Conservation (phyloP, 116 monocot genomes). For the Zostera marina region DNA sequence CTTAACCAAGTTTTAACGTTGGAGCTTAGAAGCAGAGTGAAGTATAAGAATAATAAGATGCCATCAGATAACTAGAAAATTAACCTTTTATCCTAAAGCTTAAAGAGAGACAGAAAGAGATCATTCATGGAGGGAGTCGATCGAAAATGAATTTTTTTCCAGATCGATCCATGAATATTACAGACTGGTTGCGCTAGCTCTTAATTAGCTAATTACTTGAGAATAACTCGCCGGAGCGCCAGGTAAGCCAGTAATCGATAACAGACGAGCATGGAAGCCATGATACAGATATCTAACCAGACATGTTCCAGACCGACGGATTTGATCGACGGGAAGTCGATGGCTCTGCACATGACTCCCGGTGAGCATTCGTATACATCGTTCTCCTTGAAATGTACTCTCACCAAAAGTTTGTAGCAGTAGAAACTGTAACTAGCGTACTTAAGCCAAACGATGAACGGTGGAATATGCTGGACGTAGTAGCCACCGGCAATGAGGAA, state of each 20-base stretch:
- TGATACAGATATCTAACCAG: slow-evolving; percentile 68
- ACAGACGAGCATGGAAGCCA: slow-evolving; percentile 63
- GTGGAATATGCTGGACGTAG: slow-evolving; percentile 81
- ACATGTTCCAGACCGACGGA: slow-evolving; percentile 46
- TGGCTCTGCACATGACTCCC: slow-evolving; percentile 33
- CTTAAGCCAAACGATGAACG: slow-evolving; percentile 78
- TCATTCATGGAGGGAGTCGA: too few species aligned
- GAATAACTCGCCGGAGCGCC: slow-evolving; percentile 22
- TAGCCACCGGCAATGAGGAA: slow-evolving; percentile 90
- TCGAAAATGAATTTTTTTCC: background rate
- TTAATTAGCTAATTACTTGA: slow-evolving; percentile 2
- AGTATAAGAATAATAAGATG: too few species aligned
- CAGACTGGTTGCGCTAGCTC: too few species aligned
- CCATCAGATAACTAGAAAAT: too few species aligned
- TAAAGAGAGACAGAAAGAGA: too few species aligned
- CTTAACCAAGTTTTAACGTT: too few species aligned
- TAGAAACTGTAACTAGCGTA: slow-evolving; percentile 89
- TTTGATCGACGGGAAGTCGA: slow-evolving; percentile 53
- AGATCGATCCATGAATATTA: background rate
- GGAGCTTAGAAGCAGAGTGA: too few species aligned
- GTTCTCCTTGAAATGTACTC: slow-evolving; percentile 34
- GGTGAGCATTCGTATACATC: slow-evolving; percentile 43
- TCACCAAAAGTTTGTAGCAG: slow-evolving; percentile 78
- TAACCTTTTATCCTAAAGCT: too few species aligned
- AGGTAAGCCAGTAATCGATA: slow-evolving; percentile 64